phyloP scores from a whole-genome alignment of 108 stramenopile species.

The Nitzschia putrida region DNA sequence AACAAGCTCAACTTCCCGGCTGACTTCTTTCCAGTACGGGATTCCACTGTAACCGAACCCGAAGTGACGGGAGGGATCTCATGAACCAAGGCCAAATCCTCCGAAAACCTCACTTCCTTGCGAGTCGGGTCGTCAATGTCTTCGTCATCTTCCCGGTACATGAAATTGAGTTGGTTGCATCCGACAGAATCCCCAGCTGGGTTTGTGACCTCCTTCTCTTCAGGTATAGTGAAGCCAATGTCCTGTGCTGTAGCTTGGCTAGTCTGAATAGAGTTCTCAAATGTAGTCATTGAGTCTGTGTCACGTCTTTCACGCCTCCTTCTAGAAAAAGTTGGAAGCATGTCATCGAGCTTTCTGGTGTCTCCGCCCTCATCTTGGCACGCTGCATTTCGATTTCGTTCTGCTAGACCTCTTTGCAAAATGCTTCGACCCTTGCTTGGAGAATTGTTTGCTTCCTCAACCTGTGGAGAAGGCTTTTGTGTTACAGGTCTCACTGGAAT shows the following conservation, averaged over 20 bases:
- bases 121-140: neutral
- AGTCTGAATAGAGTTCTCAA: neutral
- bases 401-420: too few species aligned
- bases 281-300: neutral
- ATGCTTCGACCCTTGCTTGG: too few species aligned
- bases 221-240: neutral
- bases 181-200: neutral
- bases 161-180: neutral
- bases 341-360: neutral
- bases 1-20: neutral
- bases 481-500: too few species aligned
- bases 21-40: neutral
- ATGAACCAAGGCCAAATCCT: constrained; percentile 5
- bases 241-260: neutral
- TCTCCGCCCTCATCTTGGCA: neutral
- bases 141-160: neutral
- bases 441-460: too few species aligned
- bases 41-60: constrained; percentile 2
- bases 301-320: neutral
- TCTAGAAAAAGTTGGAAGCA: neutral
- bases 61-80: constrained; percentile 1
- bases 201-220: neutral
- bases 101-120: constrained; percentile 20
- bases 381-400: too few species aligned
- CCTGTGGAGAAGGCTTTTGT: too few species aligned